Percentiles rank a stretch among this genome's conserved stretches.
Conservation (phyloP, 2,329 filamentous ascomycete genomes). For the Beauveria varroae region DNA sequence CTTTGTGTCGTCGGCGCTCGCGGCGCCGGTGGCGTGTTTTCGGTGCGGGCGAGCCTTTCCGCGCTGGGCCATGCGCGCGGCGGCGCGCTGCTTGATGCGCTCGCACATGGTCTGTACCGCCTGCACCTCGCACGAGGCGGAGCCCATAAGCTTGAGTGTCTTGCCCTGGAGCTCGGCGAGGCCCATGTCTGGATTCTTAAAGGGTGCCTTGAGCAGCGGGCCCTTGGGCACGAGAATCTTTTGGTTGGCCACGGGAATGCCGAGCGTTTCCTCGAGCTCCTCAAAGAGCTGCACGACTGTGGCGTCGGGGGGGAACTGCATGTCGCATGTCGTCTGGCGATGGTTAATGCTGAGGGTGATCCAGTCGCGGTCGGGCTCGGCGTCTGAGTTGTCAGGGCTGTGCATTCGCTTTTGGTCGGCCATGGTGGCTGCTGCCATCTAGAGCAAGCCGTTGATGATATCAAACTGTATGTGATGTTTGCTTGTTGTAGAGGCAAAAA, state of each 20-base stretch:
- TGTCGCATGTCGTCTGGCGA: constrained; percentile 36
- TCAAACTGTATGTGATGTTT: no score
- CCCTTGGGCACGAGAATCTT: constrained; percentile 61
- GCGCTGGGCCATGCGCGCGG: constrained; percentile 27
- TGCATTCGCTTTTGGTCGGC: neutral
- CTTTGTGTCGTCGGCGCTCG: constrained; percentile 45
- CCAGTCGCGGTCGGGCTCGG: constrained; percentile 19
- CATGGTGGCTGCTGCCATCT: constrained; percentile 8
- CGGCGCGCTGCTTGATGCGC: constrained; percentile 40
- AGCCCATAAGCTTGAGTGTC: constrained; percentile 60
- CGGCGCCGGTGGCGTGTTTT: constrained; percentile 20
- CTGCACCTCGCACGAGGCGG: constrained; percentile 50
- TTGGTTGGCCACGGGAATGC: constrained; percentile 55
- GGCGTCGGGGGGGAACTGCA: constrained; percentile 36
- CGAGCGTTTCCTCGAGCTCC: constrained; percentile 47
- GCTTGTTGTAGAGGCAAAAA: neutral
- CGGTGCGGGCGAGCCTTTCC: constrained; percentile 18
- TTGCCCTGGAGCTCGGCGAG: constrained; percentile 44
- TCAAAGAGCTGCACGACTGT: constrained; percentile 52
- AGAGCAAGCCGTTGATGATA: neutral
- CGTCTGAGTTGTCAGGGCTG: constrained; percentile 9
- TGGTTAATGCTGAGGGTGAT: constrained; percentile 40
- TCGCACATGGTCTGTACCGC: constrained; percentile 44
- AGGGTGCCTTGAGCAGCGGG: constrained; percentile 56
- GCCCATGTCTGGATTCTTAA: constrained; percentile 48